Conservation (phyloP, 2,329 filamentous ascomycete species). For the Aspergillus niger region DNA sequence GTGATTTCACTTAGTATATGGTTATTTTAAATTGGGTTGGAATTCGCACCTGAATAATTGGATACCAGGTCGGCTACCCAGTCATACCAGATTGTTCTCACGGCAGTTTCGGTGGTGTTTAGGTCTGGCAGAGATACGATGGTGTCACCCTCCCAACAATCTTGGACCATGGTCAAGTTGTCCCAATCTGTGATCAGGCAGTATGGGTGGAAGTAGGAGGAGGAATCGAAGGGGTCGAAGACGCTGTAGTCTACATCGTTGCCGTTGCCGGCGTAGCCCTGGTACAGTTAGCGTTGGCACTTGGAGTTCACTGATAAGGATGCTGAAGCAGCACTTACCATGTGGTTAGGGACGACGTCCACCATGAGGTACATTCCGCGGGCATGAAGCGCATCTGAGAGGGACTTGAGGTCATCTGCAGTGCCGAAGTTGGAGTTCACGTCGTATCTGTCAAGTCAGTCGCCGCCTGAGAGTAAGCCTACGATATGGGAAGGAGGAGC, state of each 20-base stretch:
- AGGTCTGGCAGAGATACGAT: slow-evolving; percentile 64
- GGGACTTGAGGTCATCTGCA: slow-evolving; percentile 58
- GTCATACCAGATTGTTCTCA: slow-evolving; percentile 55
- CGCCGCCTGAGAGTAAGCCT: neutral
- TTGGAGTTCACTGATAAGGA: neutral
- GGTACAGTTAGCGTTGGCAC: neutral
- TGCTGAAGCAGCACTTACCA: slow-evolving; percentile 31
- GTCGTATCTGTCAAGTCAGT: slow-evolving; percentile 35
- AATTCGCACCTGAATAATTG: slow-evolving; percentile 60
- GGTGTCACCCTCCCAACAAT: slow-evolving; percentile 59
- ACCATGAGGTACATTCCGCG: slow-evolving; percentile 64
- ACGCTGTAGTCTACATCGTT: slow-evolving; percentile 55
- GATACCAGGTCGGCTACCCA: slow-evolving; percentile 62
- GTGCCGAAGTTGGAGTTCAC: slow-evolving; percentile 64
- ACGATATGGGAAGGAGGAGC: neutral
- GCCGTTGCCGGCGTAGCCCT: slow-evolving; percentile 51
- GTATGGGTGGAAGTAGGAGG: slow-evolving; percentile 62
- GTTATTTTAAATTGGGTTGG: too few species aligned
- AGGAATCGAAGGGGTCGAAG: slow-evolving; percentile 57
- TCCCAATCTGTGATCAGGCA: slow-evolving; percentile 58
- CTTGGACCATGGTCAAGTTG: slow-evolving; percentile 47
- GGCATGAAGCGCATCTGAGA: slow-evolving; percentile 58
- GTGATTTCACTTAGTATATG: neutral
- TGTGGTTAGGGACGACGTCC: slow-evolving; percentile 62
- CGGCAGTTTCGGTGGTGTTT: slow-evolving; percentile 54